Evolutionary conservation across 2,329 filamentous ascomycete genomes (phyloP).

Genomic region (Orbilia quercus): DNA sequence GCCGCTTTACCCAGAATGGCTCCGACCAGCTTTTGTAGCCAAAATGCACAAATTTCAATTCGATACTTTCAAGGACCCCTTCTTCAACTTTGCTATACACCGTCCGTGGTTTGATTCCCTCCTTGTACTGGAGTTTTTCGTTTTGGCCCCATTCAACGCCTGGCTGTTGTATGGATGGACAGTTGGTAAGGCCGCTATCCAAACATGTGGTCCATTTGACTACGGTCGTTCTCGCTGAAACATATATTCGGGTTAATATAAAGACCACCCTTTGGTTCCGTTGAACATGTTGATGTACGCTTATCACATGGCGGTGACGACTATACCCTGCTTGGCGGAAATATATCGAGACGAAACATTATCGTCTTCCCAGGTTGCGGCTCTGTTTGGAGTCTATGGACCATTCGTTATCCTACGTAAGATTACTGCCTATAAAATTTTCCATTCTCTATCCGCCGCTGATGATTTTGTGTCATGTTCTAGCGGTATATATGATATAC

Average conservation of each 20-base stretch:
- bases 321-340: slow-evolving; percentile 41
- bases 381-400: slow-evolving; percentile 46
- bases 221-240: too few relatives aligned
- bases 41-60: slow-evolving; percentile 49
- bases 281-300: slow-evolving; percentile 47
- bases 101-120: slow-evolving; percentile 53
- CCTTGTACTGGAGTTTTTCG: slow-evolving; percentile 40
- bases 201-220: not conserved
- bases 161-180: slow-evolving; percentile 53
- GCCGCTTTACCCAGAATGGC: slow-evolving; percentile 47
- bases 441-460: not conserved
- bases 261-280: slow-evolving; percentile 50
- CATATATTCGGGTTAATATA: not conserved
- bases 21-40: slow-evolving; percentile 35
- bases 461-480: not conserved
- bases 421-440: slow-evolving; percentile 4
- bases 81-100: slow-evolving; percentile 44
- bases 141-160: slow-evolving; percentile 44
- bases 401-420: slow-evolving; percentile 47
- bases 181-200: slow-evolving; percentile 29
- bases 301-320: slow-evolving; percentile 49
- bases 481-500: slow-evolving; percentile 51
- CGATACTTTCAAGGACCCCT: slow-evolving; percentile 46
- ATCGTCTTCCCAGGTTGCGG: slow-evolving; percentile 13
- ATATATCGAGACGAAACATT: slow-evolving; percentile 36